These are phyloP conservation scores for Samsoniella hepiali DNA, from an alignment of 2,329 filamentous ascomycete species.

Conservation along the genomic window DNA sequence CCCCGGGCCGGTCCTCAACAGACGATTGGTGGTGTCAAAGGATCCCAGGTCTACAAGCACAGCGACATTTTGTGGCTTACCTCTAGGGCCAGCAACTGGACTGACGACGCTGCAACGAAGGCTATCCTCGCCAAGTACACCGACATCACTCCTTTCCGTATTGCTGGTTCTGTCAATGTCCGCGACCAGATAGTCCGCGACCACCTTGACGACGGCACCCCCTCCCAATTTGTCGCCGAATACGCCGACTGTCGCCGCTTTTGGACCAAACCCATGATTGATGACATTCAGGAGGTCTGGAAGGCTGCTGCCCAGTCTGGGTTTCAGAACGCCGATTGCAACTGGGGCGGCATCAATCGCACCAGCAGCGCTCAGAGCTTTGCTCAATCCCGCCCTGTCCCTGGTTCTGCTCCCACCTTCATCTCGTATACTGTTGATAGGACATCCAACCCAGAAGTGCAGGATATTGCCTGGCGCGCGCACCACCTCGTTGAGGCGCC, in stretches of 20 bases:
- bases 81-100: not conserved
- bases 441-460: not conserved
- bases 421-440: not conserved
- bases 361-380: not conserved
- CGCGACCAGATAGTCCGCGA: conserved; percentile 36
- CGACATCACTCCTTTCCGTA: not conserved
- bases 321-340: conserved; percentile 21
- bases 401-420: not conserved
- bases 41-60: conserved; percentile 28
- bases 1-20: conserved; percentile 52
- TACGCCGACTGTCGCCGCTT: conserved; percentile 56
- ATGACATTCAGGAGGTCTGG: conserved; percentile 49
- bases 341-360: conserved; percentile 20
- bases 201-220: conserved; percentile 30
- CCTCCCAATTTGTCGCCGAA: conserved; percentile 57
- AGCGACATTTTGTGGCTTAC: not conserved
- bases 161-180: conserved; percentile 35
- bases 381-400: not conserved
- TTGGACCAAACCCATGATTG: conserved; percentile 49
- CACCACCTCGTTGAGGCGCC: not conserved
- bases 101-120: conserved; percentile 14
- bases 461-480: not conserved
- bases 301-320: conserved; percentile 21
- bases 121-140: conserved; percentile 21
- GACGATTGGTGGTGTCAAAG: conserved; percentile 58